phyloP scores from a whole-genome alignment of 768 basidiomycete genomes.

The Neoboletus brunneissimus region DNA sequence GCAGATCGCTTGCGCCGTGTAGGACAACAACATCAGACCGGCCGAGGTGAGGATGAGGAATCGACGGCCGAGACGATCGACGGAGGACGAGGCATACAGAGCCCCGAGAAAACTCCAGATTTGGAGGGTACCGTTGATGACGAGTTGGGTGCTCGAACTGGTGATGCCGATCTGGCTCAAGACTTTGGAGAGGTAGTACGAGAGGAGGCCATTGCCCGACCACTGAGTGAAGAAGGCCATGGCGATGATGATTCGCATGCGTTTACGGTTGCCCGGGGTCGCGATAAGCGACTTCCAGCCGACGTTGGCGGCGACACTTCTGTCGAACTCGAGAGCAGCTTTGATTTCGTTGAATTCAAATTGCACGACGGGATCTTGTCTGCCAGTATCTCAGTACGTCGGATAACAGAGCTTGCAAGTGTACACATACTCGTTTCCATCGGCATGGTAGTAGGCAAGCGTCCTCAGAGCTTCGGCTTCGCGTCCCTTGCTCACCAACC shows the following conservation, averaged over 20 bases:
- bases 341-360: constrained; percentile 83
- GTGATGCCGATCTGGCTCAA: constrained; percentile 63
- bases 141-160: constrained; percentile 49
- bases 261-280: constrained; percentile 64
- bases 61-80: constrained; percentile 66
- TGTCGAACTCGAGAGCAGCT: constrained; percentile 71
- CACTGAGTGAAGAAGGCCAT: constrained; percentile 74
- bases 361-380: constrained; percentile 61
- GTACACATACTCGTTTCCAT: constrained; percentile 55
- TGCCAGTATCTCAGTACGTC: constrained; percentile 13
- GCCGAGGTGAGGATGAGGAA: constrained; percentile 60
- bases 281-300: constrained; percentile 68
- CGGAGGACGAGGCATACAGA: constrained; percentile 23
- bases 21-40: constrained; percentile 60
- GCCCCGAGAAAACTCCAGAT: constrained; percentile 32
- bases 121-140: constrained; percentile 64
- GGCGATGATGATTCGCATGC: constrained; percentile 65
- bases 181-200: constrained; percentile 71
- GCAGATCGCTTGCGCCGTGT: constrained; percentile 65
- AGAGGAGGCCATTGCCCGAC: constrained; percentile 71
- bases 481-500: constrained; percentile 71
- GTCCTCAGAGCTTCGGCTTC: constrained; percentile 63
- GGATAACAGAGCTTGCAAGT: neutral
- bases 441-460: constrained; percentile 81
- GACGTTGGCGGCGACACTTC: constrained; percentile 51